Conservation (phyloP, 805 yeast genomes). For the Ogataea saltuana region DNA sequence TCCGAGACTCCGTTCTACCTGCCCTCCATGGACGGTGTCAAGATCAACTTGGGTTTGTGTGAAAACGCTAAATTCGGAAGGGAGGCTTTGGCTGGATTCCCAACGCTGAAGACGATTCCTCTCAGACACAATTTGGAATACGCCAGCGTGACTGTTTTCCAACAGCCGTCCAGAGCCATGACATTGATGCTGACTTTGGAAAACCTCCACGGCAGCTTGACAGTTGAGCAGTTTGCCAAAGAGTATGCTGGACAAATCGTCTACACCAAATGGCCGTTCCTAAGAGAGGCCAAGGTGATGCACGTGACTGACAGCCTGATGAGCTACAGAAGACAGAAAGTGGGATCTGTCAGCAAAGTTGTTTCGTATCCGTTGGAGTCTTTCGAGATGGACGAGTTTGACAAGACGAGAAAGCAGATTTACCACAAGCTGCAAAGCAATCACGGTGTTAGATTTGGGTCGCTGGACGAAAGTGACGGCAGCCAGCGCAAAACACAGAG, state of each 20-base stretch:
- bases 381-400: slow-evolving; percentile 50
- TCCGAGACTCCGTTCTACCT: slow-evolving; percentile 56
- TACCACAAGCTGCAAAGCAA: slow-evolving; percentile 45
- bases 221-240: slow-evolving; percentile 65
- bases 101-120: slow-evolving; percentile 72
- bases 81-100: slow-evolving; percentile 86
- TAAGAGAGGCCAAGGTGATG: slow-evolving; percentile 74
- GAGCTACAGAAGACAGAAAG: slow-evolving; percentile 46
- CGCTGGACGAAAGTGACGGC: slow-evolving; percentile 13
- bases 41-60: slow-evolving; percentile 55
- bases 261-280: slow-evolving; percentile 87
- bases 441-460: slow-evolving; percentile 48
- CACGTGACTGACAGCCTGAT: slow-evolving; percentile 56
- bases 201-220: slow-evolving; percentile 53
- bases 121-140: slow-evolving; percentile 53
- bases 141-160: slow-evolving; percentile 75
- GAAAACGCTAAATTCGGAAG: slow-evolving; percentile 69
- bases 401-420: slow-evolving; percentile 41
- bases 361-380: slow-evolving; percentile 44
- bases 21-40: slow-evolving; percentile 46
- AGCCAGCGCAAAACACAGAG: slow-evolving; percentile 2
- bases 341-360: slow-evolving; percentile 29
- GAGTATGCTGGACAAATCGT: slow-evolving; percentile 61
- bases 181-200: slow-evolving; percentile 70
- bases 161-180: slow-evolving; percentile 79